Evolutionary conservation across 495 filamentous ascomycete genomes (phyloP).

Genomic region (Neurospora sp.): DNA sequence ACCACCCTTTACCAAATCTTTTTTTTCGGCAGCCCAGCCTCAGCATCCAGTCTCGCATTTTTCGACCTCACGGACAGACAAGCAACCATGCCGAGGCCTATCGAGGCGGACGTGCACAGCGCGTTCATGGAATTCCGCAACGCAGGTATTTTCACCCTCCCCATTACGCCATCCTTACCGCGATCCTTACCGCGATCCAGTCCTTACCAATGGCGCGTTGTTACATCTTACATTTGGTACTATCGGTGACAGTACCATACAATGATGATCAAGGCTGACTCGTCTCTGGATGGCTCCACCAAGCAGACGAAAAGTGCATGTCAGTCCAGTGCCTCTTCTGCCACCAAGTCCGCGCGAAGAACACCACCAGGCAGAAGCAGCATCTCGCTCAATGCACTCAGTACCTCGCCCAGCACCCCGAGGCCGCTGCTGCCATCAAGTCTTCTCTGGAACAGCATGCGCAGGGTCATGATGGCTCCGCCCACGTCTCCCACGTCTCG

Average conservation of each 20-base stretch:
- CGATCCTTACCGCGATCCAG: background rate
- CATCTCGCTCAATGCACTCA: constrained; percentile 16
- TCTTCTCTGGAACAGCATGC: constrained; percentile 1
- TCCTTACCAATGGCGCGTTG: background rate
- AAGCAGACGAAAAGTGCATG: constrained; percentile 13
- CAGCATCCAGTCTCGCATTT: background rate
- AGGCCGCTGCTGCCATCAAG: constrained; percentile 9
- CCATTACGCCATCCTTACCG: background rate
- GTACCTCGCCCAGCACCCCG: constrained; percentile 21
- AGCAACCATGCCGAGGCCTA: constrained; percentile 14
- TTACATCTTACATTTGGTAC: background rate
- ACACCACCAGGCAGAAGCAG: constrained; percentile 23
- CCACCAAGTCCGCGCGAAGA: constrained; percentile 18
- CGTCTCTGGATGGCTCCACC: background rate
- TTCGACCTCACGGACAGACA: background rate
- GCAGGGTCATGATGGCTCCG: background rate
- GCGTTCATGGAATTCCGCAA: constrained; percentile 18
- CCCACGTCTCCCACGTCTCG: background rate
- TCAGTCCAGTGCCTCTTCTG: constrained; percentile 21
- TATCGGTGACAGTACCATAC: constrained; percentile 1
- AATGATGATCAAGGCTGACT: constrained; percentile 4
- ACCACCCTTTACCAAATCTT: background rate
- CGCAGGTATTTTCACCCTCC: constrained; percentile 9
- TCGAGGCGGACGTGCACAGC: constrained; percentile 17
- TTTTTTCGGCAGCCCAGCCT: background rate